phyloP scores from a whole-genome alignment of 2,329 filamentous ascomycete genomes.

The Penicillium oxalicum region DNA sequence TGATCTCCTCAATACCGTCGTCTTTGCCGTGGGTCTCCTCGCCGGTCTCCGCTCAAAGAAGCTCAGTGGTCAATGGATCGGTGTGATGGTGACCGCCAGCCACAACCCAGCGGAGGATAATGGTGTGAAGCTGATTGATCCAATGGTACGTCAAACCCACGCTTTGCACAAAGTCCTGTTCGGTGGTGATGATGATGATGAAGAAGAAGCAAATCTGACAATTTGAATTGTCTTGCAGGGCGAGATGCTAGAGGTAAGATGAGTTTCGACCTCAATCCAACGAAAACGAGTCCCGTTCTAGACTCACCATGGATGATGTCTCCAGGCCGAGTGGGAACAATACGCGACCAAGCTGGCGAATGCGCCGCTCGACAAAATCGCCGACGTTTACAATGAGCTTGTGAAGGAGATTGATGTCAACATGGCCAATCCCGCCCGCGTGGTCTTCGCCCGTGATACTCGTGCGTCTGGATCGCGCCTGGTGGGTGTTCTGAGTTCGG shows the following conservation, averaged over 20 bases:
- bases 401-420: conserved; percentile 72
- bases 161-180: too few relatives aligned
- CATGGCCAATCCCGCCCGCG: conserved; percentile 62
- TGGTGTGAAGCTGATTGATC: conserved; percentile 92
- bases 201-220: conserved; percentile 6
- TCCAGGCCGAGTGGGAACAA: conserved; percentile 73
- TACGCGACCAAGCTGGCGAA: conserved; percentile 89
- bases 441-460: conserved; percentile 88
- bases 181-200: neutral
- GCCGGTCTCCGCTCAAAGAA: conserved; percentile 85
- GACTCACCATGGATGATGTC: conserved; percentile 15
- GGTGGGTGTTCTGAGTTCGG: conserved; percentile 70
- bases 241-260: conserved; percentile 82
- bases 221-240: conserved; percentile 47
- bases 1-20: conserved; percentile 81
- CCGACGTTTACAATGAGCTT: conserved; percentile 69
- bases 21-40: conserved; percentile 86
- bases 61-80: conserved; percentile 82
- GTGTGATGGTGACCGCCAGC: conserved; percentile 92
- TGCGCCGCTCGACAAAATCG: conserved; percentile 67
- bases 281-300: conserved; percentile 5
- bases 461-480: conserved; percentile 84
- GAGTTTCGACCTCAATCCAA: neutral
- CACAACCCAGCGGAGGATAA: conserved; percentile 89
- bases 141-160: conserved; percentile 54